Evolutionary conservation across 768 basidiomycete species (phyloP).

Genomic region (Trametes punicea): DNA sequence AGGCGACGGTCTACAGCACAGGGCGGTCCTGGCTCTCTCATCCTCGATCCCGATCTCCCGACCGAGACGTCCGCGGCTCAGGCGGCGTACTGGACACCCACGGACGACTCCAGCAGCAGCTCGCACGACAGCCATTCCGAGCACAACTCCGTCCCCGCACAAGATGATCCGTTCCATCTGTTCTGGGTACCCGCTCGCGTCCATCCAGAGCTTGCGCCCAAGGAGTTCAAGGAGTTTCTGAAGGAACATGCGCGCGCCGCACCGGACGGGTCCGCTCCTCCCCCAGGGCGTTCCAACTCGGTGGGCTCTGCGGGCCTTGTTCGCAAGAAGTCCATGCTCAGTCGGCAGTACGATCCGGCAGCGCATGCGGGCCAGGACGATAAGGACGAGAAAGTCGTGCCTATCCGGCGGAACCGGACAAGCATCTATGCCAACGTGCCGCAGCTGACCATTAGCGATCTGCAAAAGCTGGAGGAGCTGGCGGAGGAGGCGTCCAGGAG

Average conservation of each 20-base stretch:
- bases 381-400: slow-evolving; percentile 51
- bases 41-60: slow-evolving; percentile 91
- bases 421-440: slow-evolving; percentile 67
- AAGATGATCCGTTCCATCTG: slow-evolving; percentile 82
- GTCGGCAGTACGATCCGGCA: slow-evolving; percentile 85
- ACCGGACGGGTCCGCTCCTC: slow-evolving; percentile 43
- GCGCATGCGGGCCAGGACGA: slow-evolving; percentile 74
- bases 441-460: slow-evolving; percentile 87
- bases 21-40: slow-evolving; percentile 72
- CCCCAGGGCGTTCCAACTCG: slow-evolving; percentile 40
- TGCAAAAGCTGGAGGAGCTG: slow-evolving; percentile 91
- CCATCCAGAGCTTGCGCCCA: slow-evolving; percentile 97
- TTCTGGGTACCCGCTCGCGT: slow-evolving; percentile 98
- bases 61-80: slow-evolving; percentile 51
- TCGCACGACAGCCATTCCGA: slow-evolving; percentile 43
- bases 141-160: slow-evolving; percentile 31
- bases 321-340: slow-evolving; percentile 91
- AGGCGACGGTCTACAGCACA: slow-evolving; percentile 75
- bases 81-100: slow-evolving; percentile 30
- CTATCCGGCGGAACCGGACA: slow-evolving; percentile 65
- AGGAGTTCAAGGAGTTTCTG: slow-evolving; percentile 92
- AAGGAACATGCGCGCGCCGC: slow-evolving; percentile 79
- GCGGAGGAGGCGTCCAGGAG: slow-evolving; percentile 86
- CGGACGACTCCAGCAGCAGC: slow-evolving; percentile 41
- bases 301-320: slow-evolving; percentile 51